A percentile compares a stretch with the other conserved stretches of the same genome.
Evolutionary conservation across 1,139 yeast genomes (phyloP).

Genomic region (Sugiyamaella xylanicola): DNA sequence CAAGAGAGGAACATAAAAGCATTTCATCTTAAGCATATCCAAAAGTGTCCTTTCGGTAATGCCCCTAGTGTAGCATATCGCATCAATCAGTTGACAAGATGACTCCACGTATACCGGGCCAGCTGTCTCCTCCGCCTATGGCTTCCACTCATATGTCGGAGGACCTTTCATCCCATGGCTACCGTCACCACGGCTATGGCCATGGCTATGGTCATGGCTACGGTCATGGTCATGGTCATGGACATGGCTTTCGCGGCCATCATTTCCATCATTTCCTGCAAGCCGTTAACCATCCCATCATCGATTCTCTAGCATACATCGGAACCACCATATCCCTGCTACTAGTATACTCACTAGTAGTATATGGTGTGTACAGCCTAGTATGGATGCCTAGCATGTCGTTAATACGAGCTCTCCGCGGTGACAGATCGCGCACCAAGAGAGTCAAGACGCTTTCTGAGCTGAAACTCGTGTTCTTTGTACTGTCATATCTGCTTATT

Average conservation of each 20-base stretch:
- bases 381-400: slow-evolving; percentile 14
- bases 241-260: background rate
- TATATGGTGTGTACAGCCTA: slow-evolving; percentile 3
- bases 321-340: slow-evolving; percentile 1
- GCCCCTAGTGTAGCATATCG: background rate
- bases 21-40: too few species aligned
- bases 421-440: background rate
- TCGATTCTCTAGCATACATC: background rate
- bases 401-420: slow-evolving; percentile 8
- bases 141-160: background rate
- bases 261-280: background rate
- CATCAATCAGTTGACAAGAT: background rate
- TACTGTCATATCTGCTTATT: slow-evolving; percentile 18
- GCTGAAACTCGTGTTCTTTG: slow-evolving; percentile 16
- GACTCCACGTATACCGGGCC: background rate
- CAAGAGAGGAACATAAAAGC: too few species aligned
- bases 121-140: background rate
- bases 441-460: slow-evolving; percentile 14
- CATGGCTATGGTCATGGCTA: background rate
- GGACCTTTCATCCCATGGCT: too few species aligned
- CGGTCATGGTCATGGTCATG: background rate
- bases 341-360: slow-evolving; percentile 1
- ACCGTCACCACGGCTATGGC: background rate
- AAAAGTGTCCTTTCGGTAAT: background rate
- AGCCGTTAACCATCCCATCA: background rate